These are phyloP conservation scores for Aegilops longissima DNA, from an alignment of 176 grass and related monocot genomes.

Conservation along the genomic window DNA sequence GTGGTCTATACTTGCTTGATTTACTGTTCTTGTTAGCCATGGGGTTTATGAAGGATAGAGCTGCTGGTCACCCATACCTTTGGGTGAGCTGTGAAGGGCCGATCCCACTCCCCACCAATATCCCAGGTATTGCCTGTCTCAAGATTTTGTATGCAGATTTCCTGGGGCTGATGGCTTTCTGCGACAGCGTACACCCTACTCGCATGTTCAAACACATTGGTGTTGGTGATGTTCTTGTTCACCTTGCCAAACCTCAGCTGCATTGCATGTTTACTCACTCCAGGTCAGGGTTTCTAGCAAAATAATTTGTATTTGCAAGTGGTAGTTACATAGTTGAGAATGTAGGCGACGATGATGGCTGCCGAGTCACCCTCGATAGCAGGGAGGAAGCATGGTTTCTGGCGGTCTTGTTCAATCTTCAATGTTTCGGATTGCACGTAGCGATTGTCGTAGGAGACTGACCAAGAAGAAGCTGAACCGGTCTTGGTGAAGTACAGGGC, in stretches of 20 bases:
- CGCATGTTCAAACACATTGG: conserved; percentile 56
- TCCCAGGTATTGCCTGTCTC: conserved; percentile 33
- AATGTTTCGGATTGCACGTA: conserved; percentile 50
- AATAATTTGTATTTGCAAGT: not conserved
- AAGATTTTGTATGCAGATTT: conserved; percentile 38
- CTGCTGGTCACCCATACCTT: conserved; percentile 19
- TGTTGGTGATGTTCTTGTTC: conserved; percentile 60
- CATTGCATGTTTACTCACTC: not conserved
- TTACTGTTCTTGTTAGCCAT: not conserved
- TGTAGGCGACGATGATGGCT: conserved; percentile 39
- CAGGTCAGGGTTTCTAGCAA: not conserved
- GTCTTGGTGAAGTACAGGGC: conserved; percentile 43
- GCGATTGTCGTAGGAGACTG: conserved; percentile 36
- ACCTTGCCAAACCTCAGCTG: conserved; percentile 59
- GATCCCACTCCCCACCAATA: conserved; percentile 42
- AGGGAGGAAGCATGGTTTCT: conserved; percentile 55
- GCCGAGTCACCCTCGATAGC: conserved; percentile 35
- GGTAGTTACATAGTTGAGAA: conserved; percentile 46
- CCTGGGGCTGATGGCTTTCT: conserved; percentile 45
- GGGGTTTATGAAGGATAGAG: not conserved
- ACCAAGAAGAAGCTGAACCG: conserved; percentile 7
- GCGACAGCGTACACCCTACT: conserved; percentile 28
- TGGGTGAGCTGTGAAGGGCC: conserved; percentile 52
- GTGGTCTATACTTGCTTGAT: not conserved
- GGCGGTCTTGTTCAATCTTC: not conserved